These are phyloP conservation scores for Pestalotiopsis sp. DNA, from an alignment of 2,329 filamentous ascomycete genomes.

Conservation along the genomic window DNA sequence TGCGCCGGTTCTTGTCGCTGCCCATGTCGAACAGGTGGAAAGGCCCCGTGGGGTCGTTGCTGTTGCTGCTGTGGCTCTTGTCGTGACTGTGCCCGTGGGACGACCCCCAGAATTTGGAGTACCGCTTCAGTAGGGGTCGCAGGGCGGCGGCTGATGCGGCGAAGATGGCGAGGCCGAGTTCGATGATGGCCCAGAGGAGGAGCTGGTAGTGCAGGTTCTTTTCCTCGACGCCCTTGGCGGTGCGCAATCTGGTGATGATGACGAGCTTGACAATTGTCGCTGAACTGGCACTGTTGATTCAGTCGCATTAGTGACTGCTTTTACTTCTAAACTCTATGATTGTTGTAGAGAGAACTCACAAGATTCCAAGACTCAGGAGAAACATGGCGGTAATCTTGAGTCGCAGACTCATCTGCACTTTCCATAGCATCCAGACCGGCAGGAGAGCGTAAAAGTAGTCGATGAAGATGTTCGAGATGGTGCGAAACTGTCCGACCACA, in stretches of 20 bases:
- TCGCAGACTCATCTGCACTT: constrained; percentile 27
- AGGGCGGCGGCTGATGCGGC: constrained; percentile 32
- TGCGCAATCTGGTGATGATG: constrained; percentile 28
- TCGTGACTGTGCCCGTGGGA: not conserved
- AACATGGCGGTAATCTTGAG: constrained; percentile 31
- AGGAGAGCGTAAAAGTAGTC: constrained; percentile 36
- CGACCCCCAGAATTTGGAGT: not conserved
- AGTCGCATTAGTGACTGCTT: not conserved
- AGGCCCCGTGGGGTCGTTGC: not conserved
- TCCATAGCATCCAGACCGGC: constrained; percentile 31
- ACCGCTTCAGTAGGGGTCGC: constrained; percentile 29
- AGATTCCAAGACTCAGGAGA: constrained; percentile 32
- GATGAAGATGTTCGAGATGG: constrained; percentile 35
- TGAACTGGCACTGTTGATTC: constrained; percentile 28
- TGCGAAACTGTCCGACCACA: constrained; percentile 33
- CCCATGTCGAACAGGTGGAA: not conserved
- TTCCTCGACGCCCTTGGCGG: constrained; percentile 22
- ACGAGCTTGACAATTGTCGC: constrained; percentile 37
- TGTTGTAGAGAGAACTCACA: constrained; percentile 23
- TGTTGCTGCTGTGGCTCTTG: not conserved
- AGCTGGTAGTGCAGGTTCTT: constrained; percentile 31
- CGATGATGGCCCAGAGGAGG: constrained; percentile 34
- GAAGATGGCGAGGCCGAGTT: constrained; percentile 33
- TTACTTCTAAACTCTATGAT: not conserved
- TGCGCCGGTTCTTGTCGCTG: not conserved